These are phyloP conservation scores for Leishmania gerbilli DNA, from an alignment of 208 protist genomes.

Conservation along the genomic window DNA sequence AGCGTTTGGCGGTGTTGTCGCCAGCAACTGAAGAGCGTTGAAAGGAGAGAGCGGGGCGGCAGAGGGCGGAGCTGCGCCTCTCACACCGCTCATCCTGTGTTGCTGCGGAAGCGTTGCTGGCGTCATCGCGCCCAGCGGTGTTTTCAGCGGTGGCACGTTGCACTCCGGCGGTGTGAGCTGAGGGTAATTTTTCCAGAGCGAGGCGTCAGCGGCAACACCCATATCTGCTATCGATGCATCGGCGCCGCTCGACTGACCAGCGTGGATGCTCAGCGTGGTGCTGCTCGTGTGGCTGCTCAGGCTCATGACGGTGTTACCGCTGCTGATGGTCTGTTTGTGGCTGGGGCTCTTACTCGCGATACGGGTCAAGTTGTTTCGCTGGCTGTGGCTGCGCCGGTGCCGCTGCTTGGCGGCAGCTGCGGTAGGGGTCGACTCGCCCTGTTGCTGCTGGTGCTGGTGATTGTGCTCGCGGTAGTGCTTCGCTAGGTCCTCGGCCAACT, in stretches of 20 bases:
- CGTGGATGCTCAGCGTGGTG: background rate
- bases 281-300: background rate
- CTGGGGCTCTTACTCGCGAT: background rate
- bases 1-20: background rate
- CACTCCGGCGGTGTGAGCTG: background rate
- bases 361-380: background rate
- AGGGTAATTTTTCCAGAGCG: background rate
- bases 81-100: background rate
- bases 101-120: background rate
- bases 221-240: background rate
- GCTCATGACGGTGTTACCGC: background rate
- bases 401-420: background rate
- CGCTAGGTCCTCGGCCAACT: constrained; percentile 40
- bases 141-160: background rate
- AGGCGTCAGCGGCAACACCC: background rate
- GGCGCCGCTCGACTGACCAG: background rate
- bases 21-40: background rate
- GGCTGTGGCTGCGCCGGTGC: background rate
- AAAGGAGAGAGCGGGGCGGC: background rate
- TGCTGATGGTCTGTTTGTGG: background rate
- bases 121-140: background rate
- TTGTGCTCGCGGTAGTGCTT: constrained; percentile 5
- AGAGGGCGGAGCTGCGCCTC: background rate
- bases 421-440: background rate
- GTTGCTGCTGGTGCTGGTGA: constrained; percentile 4